These are phyloP conservation scores for Penicillium diatomitis DNA, from an alignment of 495 filamentous ascomycete genomes.

Conservation along the genomic window DNA sequence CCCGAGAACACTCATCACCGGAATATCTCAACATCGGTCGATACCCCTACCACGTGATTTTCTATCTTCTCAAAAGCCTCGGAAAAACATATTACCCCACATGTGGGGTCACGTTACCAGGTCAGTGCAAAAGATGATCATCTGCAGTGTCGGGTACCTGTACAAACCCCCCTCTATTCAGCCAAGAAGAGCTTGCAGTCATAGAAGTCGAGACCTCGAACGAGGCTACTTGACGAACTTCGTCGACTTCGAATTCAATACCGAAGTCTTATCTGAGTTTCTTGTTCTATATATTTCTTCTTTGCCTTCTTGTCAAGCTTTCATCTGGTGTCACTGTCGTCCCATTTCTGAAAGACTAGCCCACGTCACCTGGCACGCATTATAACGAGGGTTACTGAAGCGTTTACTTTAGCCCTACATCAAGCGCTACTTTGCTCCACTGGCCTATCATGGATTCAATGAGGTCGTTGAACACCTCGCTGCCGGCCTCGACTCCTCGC, in stretches of 20 bases:
- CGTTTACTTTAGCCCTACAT: no score
- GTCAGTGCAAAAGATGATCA: constrained; percentile 26
- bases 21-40: no score
- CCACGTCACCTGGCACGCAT: no score
- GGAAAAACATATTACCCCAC: constrained; percentile 25
- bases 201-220: constrained; percentile 1
- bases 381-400: no score
- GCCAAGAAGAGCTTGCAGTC: neutral
- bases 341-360: no score
- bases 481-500: constrained; percentile 44
- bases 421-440: no score
- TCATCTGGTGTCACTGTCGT: no score
- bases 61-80: neutral
- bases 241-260: neutral
- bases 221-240: neutral
- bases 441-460: constrained; percentile 57
- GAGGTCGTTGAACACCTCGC: constrained; percentile 61
- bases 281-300: neutral
- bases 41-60: no score
- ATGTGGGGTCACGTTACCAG: constrained; percentile 36
- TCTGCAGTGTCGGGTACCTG: constrained; percentile 8
- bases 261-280: no score
- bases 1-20: no score
- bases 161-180: neutral
- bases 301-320: neutral